Evolutionary conservation across 257 asterid species (phyloP), one percentile per base, ranked within the genome.

Genomic region (Asclepias syriaca): DNA sequence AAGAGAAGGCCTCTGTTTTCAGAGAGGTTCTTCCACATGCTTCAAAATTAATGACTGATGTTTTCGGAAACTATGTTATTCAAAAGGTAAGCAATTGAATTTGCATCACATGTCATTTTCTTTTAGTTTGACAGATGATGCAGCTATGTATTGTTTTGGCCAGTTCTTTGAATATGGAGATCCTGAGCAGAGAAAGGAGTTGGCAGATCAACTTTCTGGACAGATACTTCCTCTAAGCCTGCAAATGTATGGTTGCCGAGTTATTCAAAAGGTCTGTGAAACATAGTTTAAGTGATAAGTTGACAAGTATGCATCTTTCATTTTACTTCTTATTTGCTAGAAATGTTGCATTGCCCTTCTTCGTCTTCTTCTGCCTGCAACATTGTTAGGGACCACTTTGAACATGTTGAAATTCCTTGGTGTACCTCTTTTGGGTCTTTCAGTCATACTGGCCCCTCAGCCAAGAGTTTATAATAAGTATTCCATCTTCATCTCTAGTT

Each of bases 181-280:
- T 76, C 75, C 68, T 58, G 90, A 85, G 77, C 96, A 90, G 74
- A 86, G 95, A 82, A 87, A 81, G 83, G 95, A 87, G 72, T 87
- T 92, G 79, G 97, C 96, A 54, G 79, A 76, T 72, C 92, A 88
- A 77, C 81, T 92, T 51, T 79, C 86, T 55, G 90, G 92, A 53
- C 87, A 88, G 76, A 86, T 92, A 86, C 80, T 90, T 39, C 81
- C 88, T 54, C 79, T 92, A 72, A 90, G 98, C 81, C 76, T 92
- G 78, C 98, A 92, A 76, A 90, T 92, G 98, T 92, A 92, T 82
- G 98, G 98, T 15, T 92, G 98, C 64, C 98, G 98, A 56, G 98
- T 90, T 75, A 92, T 92, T 68, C 98, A 92, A 72, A 92, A 92
- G 97, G 98, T 92, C 75, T 50, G 84, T 80, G 71, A 65, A 21